Evolutionary conservation across 352 stramenopile species (phyloP), one percentile per base, ranked within the genome.

Genomic region (Phytophthora litchii): DNA sequence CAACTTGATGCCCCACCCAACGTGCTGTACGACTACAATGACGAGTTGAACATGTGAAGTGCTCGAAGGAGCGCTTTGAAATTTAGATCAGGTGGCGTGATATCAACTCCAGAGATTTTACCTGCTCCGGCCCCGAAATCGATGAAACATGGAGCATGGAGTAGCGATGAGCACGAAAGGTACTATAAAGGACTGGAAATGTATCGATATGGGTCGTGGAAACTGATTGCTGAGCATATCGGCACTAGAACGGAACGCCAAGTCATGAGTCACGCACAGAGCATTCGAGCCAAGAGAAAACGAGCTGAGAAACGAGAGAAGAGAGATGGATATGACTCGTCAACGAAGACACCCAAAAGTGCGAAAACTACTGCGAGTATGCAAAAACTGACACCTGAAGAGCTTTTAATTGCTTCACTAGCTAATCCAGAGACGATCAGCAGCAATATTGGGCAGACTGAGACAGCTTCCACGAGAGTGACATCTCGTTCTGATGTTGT

Each of bases 221-320:
- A 60, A 16, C 16, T 47, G 3, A 49, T 67, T n/a, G 52, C 59
- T 0, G 19, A 48, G 2, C 21, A 58, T 14, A 52, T 67, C 6
- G 59, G 59, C 3, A 67, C 59, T 11, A 67, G 52, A 43, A 57
- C 59, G 2, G 52, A 63, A 11, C 25, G 53, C 27, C 60, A 68
- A 59, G 46, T 68, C 12, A 27, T 49, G 23, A 68, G 53, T 19
- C 60, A 64, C 14, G 40, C 60, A 13, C 53, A 68, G 25, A 68
- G 60, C 19, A 57, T 68, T 29, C 53, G 60, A 2, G 46, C 41
- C 1, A 63, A 68, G 29, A 49, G 53, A 8, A 68, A 64, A 23
- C 45, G 45, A 5, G 19, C 50, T 0, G 41, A 60, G 8, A 36
- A 60, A 20, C 57, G 56, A 1, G 19, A 54, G 7, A 44, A 50